Percentiles rank a stretch among this genome's conserved stretches.
Evolutionary conservation across 768 basidiomycete genomes (phyloP).

Genomic region (Lactarius hatsudake): DNA sequence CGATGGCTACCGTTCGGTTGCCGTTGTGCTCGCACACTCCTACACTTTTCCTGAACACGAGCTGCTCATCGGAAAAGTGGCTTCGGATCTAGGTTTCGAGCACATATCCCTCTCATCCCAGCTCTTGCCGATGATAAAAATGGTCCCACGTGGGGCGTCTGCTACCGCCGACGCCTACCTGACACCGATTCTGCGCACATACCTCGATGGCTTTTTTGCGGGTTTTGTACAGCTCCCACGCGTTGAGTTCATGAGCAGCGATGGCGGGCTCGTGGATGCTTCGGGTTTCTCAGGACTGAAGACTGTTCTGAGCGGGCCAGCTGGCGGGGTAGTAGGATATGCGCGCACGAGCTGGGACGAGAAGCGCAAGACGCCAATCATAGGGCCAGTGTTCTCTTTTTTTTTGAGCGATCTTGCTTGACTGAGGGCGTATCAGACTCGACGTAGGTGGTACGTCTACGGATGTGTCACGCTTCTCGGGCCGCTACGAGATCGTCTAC

Average conservation of each 20-base stretch:
- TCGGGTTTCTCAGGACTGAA: conserved; percentile 89
- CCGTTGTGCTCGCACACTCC: conserved; percentile 87
- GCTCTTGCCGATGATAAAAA: conserved; percentile 92
- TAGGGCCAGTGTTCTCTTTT: conserved; percentile 56
- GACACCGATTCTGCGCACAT: conserved; percentile 80
- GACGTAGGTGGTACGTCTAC: conserved; percentile 97
- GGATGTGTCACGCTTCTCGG: conserved; percentile 91
- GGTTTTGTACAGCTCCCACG: conserved; percentile 77
- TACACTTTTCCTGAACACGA: conserved; percentile 93
- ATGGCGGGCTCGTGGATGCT: conserved; percentile 80
- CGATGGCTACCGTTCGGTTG: conserved; percentile 83
- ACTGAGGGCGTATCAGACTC: conserved; percentile 44
- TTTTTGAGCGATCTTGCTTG: not conserved
- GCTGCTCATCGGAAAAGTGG: conserved; percentile 63
- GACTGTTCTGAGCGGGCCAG: conserved; percentile 90
- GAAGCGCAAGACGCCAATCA: conserved; percentile 66
- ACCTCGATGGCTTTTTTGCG: conserved; percentile 87
- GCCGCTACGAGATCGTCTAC: conserved; percentile 88
- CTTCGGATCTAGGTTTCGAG: conserved; percentile 77
- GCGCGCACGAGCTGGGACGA: conserved; percentile 90
- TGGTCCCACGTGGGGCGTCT: conserved; percentile 89
- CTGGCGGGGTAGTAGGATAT: conserved; percentile 95
- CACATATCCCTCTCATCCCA: conserved; percentile 88
- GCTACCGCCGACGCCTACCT: conserved; percentile 95
- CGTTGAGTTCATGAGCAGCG: conserved; percentile 95